A percentile compares a stretch with the other conserved stretches of the same genome.
phyloP scores from a whole-genome alignment of 1,284 basidiomycete genomes.

The Trametes versicolor region DNA sequence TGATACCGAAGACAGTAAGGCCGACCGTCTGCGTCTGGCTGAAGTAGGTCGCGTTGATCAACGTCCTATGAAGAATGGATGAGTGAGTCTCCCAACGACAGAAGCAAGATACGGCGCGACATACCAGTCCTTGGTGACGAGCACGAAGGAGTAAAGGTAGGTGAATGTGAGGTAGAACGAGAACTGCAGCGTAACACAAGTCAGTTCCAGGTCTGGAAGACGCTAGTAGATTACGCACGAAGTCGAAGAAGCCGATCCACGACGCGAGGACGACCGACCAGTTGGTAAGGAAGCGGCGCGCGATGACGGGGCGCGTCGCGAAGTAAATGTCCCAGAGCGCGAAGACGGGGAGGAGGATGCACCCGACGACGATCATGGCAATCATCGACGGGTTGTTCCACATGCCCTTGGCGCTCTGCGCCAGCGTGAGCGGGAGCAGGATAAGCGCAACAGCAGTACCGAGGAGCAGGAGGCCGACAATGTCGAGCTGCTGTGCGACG shows the following conservation, averaged over 20 bases:
- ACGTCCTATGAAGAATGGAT: conserved; percentile 50
- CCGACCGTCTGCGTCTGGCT: conserved; percentile 66
- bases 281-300: conserved; percentile 66
- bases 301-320: conserved; percentile 62
- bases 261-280: conserved; percentile 67
- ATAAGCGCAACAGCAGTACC: conserved; percentile 62
- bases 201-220: not conserved
- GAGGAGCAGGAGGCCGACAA: conserved; percentile 67
- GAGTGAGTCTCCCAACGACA: not conserved
- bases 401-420: conserved; percentile 47
- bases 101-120: not conserved
- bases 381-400: conserved; percentile 59
- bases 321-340: conserved; percentile 59
- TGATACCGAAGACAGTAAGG: conserved; percentile 72
- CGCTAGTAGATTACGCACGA: conserved; percentile 50
- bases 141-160: conserved; percentile 69
- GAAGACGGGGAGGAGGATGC: conserved; percentile 55
- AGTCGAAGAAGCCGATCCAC: conserved; percentile 77
- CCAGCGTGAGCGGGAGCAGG: conserved; percentile 68
- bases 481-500: conserved; percentile 62
- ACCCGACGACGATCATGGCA: conserved; percentile 63
- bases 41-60: conserved; percentile 64
- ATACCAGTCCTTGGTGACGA: conserved; percentile 68
- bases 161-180: conserved; percentile 71
- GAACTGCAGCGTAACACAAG: conserved; percentile 46